Evolutionary conservation across 257 asterid species (phyloP).

Genomic region (Plantago ovata): DNA sequence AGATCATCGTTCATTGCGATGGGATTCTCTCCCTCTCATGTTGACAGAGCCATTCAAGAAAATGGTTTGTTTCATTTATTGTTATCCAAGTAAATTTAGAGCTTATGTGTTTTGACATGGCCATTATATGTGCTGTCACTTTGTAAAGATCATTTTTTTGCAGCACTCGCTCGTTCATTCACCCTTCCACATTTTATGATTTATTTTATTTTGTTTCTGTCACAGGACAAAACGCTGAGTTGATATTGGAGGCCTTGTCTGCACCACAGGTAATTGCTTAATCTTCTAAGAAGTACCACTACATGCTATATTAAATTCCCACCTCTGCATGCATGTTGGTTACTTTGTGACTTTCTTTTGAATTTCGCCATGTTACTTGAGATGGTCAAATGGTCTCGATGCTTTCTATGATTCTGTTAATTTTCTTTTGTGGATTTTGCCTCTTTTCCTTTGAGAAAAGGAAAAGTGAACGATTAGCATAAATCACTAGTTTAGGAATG

Average conservation of each 20-base stretch:
- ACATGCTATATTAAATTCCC: not conserved
- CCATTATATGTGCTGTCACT: slow-evolving; percentile 2
- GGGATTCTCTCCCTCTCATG: slow-evolving; percentile 76
- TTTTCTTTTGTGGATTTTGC: not conserved
- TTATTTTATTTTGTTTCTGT: slow-evolving; percentile 24
- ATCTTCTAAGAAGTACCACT: slow-evolving; percentile 1
- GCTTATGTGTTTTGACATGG: slow-evolving; percentile 15
- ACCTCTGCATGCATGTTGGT: slow-evolving; percentile 11
- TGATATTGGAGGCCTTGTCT: slow-evolving; percentile 69
- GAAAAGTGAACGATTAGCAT: slow-evolving; percentile 2
- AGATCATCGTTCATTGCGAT: slow-evolving; percentile 75
- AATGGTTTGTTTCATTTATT: slow-evolving; percentile 44
- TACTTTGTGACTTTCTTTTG: not conserved
- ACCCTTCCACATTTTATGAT: slow-evolving; percentile 4
- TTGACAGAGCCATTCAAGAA: slow-evolving; percentile 74
- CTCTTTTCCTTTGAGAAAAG: not conserved
- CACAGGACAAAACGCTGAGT: slow-evolving; percentile 71
- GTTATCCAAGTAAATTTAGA: slow-evolving; percentile 1
- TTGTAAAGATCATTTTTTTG: slow-evolving; percentile 8
- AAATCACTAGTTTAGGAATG: no score
- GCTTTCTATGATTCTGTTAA: slow-evolving; percentile 4
- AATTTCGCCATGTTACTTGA: slow-evolving; percentile 11
- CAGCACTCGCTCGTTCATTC: not conserved
- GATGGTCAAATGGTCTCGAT: slow-evolving; percentile 1
- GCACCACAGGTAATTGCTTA: slow-evolving; percentile 60